Evolutionary conservation across 495 filamentous ascomycete species (phyloP).

Genomic region (Aspergillus biplanus): DNA sequence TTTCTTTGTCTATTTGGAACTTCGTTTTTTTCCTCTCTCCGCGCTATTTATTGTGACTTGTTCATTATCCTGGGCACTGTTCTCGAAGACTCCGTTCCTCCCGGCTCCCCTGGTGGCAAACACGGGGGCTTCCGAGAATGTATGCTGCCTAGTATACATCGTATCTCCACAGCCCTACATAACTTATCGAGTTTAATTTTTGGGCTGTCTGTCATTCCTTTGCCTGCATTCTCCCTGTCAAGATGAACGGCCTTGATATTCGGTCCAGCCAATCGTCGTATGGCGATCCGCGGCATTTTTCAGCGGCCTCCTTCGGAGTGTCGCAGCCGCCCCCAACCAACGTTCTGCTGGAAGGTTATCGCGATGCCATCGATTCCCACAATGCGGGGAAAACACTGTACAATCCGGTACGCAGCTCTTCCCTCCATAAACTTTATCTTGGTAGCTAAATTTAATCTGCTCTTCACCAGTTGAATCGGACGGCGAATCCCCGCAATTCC

Average conservation of each 20-base stretch:
- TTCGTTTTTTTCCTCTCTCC: not conserved
- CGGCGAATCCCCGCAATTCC: constrained; percentile 43
- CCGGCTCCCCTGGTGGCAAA: constrained; percentile 16
- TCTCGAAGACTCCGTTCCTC: not conserved
- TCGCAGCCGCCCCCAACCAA: constrained; percentile 43
- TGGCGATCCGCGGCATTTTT: constrained; percentile 51
- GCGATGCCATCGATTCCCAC: constrained; percentile 39
- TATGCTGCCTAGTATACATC: constrained; percentile 24
- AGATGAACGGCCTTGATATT: constrained; percentile 48
- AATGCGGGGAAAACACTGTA: constrained; percentile 41
- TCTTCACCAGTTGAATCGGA: constrained; percentile 33
- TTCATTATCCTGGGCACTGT: constrained; percentile 1
- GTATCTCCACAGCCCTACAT: constrained; percentile 10
- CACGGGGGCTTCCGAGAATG: constrained; percentile 22
- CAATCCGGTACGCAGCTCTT: constrained; percentile 42
- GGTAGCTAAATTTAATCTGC: constrained; percentile 19
- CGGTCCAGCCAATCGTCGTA: constrained; percentile 53
- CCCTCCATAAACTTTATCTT: not conserved
- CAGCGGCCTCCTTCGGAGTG: constrained; percentile 42
- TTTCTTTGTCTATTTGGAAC: not conserved
- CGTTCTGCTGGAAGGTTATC: constrained; percentile 52
- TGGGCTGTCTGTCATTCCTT: constrained; percentile 4
- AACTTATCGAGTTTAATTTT: constrained; percentile 5
- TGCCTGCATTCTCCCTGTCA: constrained; percentile 18
- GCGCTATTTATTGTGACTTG: not conserved